Percentiles rank a stretch among this genome's conserved stretches.
These are phyloP conservation scores for Diplosphaera chodatii DNA, from an alignment of 139 green algal species.

Conservation along the genomic window DNA sequence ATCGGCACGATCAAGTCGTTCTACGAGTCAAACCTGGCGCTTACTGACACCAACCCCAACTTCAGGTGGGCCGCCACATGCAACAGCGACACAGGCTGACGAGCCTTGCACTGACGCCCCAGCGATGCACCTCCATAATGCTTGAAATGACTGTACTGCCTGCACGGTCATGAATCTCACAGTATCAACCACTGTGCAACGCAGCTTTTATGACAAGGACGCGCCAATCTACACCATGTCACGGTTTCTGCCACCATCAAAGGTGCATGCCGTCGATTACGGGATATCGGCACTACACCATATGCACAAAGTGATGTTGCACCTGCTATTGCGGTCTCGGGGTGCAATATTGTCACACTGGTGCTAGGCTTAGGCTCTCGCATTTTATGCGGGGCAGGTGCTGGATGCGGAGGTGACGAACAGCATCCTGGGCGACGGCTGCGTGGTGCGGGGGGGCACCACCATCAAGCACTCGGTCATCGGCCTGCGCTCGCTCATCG, in stretches of 20 bases:
- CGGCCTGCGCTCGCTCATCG: slow-evolving; percentile 84
- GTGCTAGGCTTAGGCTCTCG: no score
- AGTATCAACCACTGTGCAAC: no score
- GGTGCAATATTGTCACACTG: no score
- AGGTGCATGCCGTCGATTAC: no score
- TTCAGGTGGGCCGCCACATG: slow-evolving; percentile 68
- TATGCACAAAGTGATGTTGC: no score
- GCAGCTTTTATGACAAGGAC: slow-evolving; percentile 67
- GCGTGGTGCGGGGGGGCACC: slow-evolving; percentile 67
- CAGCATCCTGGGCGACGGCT: slow-evolving; percentile 77
- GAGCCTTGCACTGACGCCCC: no score
- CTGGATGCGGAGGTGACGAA: slow-evolving; percentile 49
- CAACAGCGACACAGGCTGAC: no score
- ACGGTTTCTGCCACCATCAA: slow-evolving; percentile 76
- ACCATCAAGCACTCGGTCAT: slow-evolving; percentile 84
- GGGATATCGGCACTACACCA: no score
- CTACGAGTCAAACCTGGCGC: slow-evolving; percentile 92
- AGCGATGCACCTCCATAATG: no score
- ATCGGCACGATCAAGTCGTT: slow-evolving; percentile 95
- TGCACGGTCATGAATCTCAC: no score
- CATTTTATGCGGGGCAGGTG: slow-evolving; percentile 72
- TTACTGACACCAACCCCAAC: slow-evolving; percentile 72
- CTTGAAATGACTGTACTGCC: no score
- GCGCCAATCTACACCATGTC: slow-evolving; percentile 85
- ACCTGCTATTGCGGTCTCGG: no score